Base-by-base conservation (phyloP, 179 eudicot species). In the Monotropa hypopitys region DNA sequence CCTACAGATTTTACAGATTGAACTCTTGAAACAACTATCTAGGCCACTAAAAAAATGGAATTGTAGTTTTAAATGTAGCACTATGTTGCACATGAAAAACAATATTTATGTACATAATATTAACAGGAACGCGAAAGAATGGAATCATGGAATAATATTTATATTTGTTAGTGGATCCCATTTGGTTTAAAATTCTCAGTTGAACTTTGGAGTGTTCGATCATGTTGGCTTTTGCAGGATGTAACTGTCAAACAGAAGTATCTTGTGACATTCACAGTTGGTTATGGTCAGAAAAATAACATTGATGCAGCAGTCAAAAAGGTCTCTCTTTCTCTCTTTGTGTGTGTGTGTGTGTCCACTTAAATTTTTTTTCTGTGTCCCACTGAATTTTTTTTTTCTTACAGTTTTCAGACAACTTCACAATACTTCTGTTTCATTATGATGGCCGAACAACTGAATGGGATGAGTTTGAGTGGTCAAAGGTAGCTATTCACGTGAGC, bases 401-500 rank as follows among this genome's bases (percentile, higher is more conserved):
- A 16, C 67, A 76, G 90, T 85, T 88, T 71, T 83, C 90, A 0
- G 88, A 80, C 38, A 51, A 85, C 84, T 88, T 87, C 79, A 74
- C 81, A 4, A 81, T 88, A 43, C 61, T 86, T 20, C 80, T 88
- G 69, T 90, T 90, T 57, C 94, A 89, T 65, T 90, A 90, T 40
- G 94, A 90, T 83, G 90, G 90, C 6, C 80, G 80, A 76, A 79
- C 84, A 46, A 90, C 74, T 76, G 92, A 89, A 47, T 90, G 94
- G 94, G 88, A 87, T 76, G 66, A 86, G 47, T 90, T 89, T 66
- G 94, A 90, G 75, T 90, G 94, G 92, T 90, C 94, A 16, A 81
- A 80, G 70, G 75, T 80, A 23, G 94, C 87, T 35, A 81, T 90
- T 70, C 94, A 90, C 84, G 81, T 90, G 59, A 90, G 88, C 76